phyloP scores from a whole-genome alignment of 257 asterid species.

The Rauvolfia tetraphylla region DNA sequence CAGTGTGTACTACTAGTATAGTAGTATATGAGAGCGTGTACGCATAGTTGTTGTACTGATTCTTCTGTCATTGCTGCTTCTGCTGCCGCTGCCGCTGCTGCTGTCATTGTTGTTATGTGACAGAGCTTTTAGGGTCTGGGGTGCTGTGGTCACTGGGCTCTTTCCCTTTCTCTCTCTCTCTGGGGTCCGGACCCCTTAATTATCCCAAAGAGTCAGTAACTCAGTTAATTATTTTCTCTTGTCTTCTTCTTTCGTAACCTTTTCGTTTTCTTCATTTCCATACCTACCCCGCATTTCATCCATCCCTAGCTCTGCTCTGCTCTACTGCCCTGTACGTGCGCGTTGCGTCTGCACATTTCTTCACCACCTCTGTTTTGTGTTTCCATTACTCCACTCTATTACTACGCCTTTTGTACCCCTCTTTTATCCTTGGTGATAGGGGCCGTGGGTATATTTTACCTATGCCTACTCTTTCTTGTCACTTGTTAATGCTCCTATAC shows the following conservation, averaged over 20 bases:
- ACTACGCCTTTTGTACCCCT: neutral
- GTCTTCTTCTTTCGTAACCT: neutral
- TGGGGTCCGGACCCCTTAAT: conserved; percentile 41
- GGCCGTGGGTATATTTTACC: conserved; percentile 13
- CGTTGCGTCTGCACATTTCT: conserved; percentile 7
- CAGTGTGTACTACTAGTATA: conserved; percentile 11
- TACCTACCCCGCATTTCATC: conserved; percentile 19
- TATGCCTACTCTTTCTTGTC: neutral
- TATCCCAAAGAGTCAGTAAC: conserved; percentile 33
- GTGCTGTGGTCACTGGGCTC: conserved; percentile 19
- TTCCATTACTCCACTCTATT: neutral
- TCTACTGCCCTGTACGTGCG: conserved; percentile 11
- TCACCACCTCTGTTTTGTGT: conserved; percentile 6
- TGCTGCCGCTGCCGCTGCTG: conserved; percentile 29
- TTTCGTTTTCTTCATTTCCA: conserved; percentile 12
- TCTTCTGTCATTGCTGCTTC: conserved; percentile 17
- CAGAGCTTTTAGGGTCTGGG: conserved; percentile 50
- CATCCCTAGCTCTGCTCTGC: neutral
- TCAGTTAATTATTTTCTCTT: conserved; percentile 22
- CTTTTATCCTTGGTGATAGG: conserved; percentile 8
- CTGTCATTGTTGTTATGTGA: conserved; percentile 52
- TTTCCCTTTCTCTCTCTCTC: conserved; percentile 16
- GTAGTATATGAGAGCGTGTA: conserved; percentile 8
- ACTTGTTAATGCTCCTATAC: neutral
- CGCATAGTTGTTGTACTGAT: conserved; percentile 20